Evolutionary conservation across 2,329 filamentous ascomycete species (phyloP).

Genomic region (Clonostachys solani): DNA sequence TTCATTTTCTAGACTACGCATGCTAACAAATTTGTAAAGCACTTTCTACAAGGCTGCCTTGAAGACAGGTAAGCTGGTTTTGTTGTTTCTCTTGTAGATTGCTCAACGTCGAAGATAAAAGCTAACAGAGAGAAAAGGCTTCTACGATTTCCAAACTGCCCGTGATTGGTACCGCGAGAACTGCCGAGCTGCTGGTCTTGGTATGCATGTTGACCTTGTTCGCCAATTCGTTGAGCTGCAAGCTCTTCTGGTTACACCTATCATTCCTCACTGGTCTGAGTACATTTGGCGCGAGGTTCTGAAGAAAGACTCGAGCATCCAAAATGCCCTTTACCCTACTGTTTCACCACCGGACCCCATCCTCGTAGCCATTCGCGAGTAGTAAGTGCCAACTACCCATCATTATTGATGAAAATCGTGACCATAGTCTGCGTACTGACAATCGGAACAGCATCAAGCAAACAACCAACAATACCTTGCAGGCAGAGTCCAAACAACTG

Average conservation of each 20-base stretch:
- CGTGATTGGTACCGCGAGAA: slow-evolving; percentile 89
- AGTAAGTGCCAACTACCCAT: not conserved
- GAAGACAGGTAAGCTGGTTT: slow-evolving; percentile 34
- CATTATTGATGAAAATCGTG: not conserved
- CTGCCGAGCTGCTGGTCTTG: slow-evolving; percentile 69
- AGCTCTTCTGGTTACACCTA: slow-evolving; percentile 73
- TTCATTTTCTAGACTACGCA: not conserved
- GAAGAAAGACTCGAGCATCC: slow-evolving; percentile 70
- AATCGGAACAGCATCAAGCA: not conserved
- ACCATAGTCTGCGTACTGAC: not conserved
- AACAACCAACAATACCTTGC: slow-evolving; percentile 19
- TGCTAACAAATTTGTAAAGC: not conserved
- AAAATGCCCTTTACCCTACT: slow-evolving; percentile 70
- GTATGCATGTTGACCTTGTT: slow-evolving; percentile 82
- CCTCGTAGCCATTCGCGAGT: slow-evolving; percentile 52
- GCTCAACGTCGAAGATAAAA: too few species aligned
- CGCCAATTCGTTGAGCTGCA: slow-evolving; percentile 83
- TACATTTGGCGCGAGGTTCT: slow-evolving; percentile 93
- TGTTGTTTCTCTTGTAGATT: not conserved
- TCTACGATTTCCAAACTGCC: slow-evolving; percentile 7
- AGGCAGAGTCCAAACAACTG: slow-evolving; percentile 74
- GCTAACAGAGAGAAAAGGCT: not conserved
- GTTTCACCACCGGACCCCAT: slow-evolving; percentile 48
- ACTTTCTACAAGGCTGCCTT: slow-evolving; percentile 79
- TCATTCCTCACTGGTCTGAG: slow-evolving; percentile 92